Evolutionary conservation across 2,329 filamentous ascomycete species (phyloP), one percentile per base, ranked within the genome.

Genomic region (Cytospora piceicola): DNA sequence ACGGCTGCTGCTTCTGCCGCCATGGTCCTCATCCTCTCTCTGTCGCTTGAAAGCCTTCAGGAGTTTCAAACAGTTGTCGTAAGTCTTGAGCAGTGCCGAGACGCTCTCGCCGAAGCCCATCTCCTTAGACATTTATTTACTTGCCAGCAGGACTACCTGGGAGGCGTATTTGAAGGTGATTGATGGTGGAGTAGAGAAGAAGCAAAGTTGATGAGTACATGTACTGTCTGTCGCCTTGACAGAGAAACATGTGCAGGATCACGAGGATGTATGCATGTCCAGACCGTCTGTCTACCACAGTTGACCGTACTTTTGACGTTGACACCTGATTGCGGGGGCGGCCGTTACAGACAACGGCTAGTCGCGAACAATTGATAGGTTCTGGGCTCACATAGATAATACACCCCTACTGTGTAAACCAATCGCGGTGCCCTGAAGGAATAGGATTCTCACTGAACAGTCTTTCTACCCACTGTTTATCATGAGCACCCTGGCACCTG

Each of bases 71-170:
- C 81, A 81, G 68, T 76, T 81, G 58, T 78, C 76, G 65, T 85
- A 85, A 15, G 80, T 80, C 57, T 81, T 77, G 22, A 85, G 72
- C 17, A 86, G 75, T 9, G 77, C 77, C 4, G 74, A 73, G 54
- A 85, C 78, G 22, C 77, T 76, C 59, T 77, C 73, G 60, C 80
- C 77, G 68, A 85, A 82, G 42, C 76, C 71, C 75, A 77, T 76
- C n/a, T 53, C n/a, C 51, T 72, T 24, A 30, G n/a, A 17, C 20
- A 36, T 32, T 14, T 34, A 36, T 32, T 14, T 34, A 56, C 36
- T 34, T 8, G 63, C 29, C 54, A 20, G 49, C 59, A 58, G 30
- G 61, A 58, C 29, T 67, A 27, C 52, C 36, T 49, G 53, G 7
- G 17, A 22, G 52, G 42, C 39, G 12, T 6, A 49, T 29, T 8